Conservation (phyloP, 2,329 filamentous ascomycete species). For the Knufia petricola region DNA sequence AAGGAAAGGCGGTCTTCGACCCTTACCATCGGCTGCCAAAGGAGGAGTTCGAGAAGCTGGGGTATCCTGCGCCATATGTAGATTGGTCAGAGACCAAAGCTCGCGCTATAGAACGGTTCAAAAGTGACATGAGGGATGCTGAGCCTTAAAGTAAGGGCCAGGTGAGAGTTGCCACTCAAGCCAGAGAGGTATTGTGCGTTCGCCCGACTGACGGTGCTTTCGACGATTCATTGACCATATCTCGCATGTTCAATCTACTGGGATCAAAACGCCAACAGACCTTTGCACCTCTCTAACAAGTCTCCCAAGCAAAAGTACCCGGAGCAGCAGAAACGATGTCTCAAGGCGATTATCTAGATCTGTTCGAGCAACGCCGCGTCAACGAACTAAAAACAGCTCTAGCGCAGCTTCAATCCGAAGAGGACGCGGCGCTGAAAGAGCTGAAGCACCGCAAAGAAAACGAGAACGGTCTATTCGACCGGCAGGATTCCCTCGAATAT, state of each 20-base stretch:
- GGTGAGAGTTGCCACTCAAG: too few relatives aligned
- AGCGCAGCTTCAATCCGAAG: neutral
- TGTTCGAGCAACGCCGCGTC: neutral
- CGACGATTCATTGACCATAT: too few relatives aligned
- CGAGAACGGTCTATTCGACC: neutral
- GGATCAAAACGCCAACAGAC: too few relatives aligned
- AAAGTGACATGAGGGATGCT: slow-evolving; percentile 41
- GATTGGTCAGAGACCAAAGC: slow-evolving; percentile 59
- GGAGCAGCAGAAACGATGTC: too few relatives aligned
- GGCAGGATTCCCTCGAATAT: too few relatives aligned
- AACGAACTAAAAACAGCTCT: neutral
- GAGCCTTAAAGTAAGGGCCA: neutral
- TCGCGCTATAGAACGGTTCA: slow-evolving; percentile 56
- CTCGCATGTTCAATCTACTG: too few relatives aligned
- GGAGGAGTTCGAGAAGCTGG: slow-evolving; percentile 46
- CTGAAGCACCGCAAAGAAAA: neutral
- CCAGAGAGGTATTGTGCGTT: too few relatives aligned
- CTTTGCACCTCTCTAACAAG: too few relatives aligned
- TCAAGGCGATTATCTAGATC: neutral
- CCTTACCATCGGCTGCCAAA: slow-evolving; percentile 36
- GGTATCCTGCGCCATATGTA: slow-evolving; percentile 62
- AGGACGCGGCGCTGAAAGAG: neutral
- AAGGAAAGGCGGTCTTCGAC: slow-evolving; percentile 45
- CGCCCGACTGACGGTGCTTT: too few relatives aligned
- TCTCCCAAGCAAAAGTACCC: too few relatives aligned